phyloP scores from a whole-genome alignment of 2,329 filamentous ascomycete genomes.

The Pezicula rhizophila region DNA sequence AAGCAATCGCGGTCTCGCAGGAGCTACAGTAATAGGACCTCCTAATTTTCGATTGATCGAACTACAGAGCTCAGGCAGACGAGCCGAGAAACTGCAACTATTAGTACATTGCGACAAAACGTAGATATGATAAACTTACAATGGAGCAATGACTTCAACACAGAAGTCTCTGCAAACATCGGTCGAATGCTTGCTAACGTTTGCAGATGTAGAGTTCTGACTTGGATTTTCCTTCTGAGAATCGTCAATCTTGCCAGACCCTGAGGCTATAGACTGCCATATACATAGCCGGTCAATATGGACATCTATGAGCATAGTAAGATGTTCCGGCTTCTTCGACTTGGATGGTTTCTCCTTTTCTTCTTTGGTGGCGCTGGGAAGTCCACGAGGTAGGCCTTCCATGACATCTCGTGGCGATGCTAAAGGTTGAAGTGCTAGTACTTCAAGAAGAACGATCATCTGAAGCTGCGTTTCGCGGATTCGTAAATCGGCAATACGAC shows the following conservation, averaged over 20 bases:
- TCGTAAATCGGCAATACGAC: constrained; percentile 59
- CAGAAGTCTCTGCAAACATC: constrained; percentile 73
- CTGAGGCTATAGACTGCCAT: constrained; percentile 70
- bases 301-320: constrained; percentile 62
- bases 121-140: constrained; percentile 42
- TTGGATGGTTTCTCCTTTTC: constrained; percentile 17
- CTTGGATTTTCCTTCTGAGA: constrained; percentile 29
- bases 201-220: constrained; percentile 4
- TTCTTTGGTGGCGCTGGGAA: constrained; percentile 21
- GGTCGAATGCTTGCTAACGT: constrained; percentile 17
- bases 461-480: constrained; percentile 75
- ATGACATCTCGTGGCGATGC: constrained; percentile 29
- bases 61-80: constrained; percentile 66
- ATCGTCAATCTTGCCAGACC: constrained; percentile 41
- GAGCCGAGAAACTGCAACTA: constrained; percentile 58
- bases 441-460: constrained; percentile 72
- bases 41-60: constrained; percentile 71
- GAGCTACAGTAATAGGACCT: constrained; percentile 58
- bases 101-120: constrained; percentile 6
- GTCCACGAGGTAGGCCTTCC: constrained; percentile 24
- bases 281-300: constrained; percentile 75
- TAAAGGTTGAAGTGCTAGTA: constrained; percentile 61
- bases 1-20: constrained; percentile 40
- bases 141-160: constrained; percentile 73
- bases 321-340: constrained; percentile 44